Percentiles rank a stretch among this genome's conserved stretches.
These are phyloP conservation scores for Psilocybe subaeruginosa DNA, from an alignment of 768 basidiomycete genomes.

Conservation along the genomic window DNA sequence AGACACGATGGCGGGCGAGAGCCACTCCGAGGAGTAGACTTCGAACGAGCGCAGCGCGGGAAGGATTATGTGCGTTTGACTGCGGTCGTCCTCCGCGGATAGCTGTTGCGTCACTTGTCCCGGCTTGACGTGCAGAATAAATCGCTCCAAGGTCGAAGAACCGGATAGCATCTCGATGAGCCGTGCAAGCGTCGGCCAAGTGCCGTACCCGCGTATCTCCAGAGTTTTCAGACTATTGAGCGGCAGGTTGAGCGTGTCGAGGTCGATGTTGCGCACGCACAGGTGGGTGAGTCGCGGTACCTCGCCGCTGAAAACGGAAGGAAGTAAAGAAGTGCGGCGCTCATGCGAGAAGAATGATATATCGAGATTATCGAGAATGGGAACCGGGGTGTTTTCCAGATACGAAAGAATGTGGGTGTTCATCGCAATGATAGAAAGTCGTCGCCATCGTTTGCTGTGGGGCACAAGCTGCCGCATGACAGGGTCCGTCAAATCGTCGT, in stretches of 20 bases:
- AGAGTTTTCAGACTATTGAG: constrained; percentile 27
- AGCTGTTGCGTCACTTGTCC: constrained; percentile 23
- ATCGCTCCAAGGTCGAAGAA: constrained; percentile 20
- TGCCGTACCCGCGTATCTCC: constrained; percentile 32
- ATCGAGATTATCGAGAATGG: constrained; percentile 26
- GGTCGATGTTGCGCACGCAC: constrained; percentile 30
- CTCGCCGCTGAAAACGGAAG: constrained; percentile 19
- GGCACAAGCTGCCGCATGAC: constrained; percentile 28
- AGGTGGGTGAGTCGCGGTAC: constrained; percentile 29
- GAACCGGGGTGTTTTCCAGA: constrained; percentile 22
- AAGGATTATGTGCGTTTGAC: constrained; percentile 21
- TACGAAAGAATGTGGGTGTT: constrained; percentile 26
- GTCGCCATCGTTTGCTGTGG: constrained; percentile 31
- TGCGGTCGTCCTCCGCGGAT: constrained; percentile 2
- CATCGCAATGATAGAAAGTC: constrained; percentile 26
- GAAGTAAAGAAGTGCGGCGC: constrained; percentile 20
- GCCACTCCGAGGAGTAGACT: constrained; percentile 34
- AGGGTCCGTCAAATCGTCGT: constrained; percentile 18
- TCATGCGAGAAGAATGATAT: constrained; percentile 27
- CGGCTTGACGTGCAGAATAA: constrained; percentile 33
- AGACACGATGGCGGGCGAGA: constrained; percentile 24
- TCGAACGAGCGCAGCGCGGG: constrained; percentile 27
- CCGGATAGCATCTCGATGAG: constrained; percentile 28
- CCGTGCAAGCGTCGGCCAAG: constrained; percentile 27
- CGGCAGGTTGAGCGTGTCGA: constrained; percentile 22